A percentile compares a stretch with the other conserved stretches of the same genome.
Evolutionary conservation across 371 early-diverging fungal genomes (phyloP).

Genomic region (Mucor saturninus): DNA sequence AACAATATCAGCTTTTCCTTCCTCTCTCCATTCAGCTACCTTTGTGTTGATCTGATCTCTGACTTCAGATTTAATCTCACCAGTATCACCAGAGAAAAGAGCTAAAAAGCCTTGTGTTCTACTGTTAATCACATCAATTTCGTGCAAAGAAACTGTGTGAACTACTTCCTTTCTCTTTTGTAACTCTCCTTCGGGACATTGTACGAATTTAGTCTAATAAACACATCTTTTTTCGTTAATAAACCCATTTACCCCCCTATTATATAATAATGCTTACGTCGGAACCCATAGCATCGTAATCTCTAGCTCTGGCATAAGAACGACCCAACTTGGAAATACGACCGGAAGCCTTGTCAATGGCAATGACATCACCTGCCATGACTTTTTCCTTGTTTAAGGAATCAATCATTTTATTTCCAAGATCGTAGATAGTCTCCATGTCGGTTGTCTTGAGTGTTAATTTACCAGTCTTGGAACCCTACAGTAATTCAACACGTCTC

Average conservation of each 20-base stretch:
- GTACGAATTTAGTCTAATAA: conserved; percentile 89
- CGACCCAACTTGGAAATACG: conserved; percentile 97
- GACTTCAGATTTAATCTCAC: conserved; percentile 97
- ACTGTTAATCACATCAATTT: conserved; percentile 99
- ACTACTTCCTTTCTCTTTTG: conserved; percentile 96
- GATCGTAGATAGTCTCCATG: conserved; percentile 99
- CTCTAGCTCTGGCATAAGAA: conserved; percentile 92
- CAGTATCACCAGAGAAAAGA: conserved; percentile 96
- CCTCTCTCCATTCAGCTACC: conserved; percentile 98
- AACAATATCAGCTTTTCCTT: conserved; percentile 98
- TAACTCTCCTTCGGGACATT: conserved; percentile 99
- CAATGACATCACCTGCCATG: conserved; percentile 96
- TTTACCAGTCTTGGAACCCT: conserved; percentile 93
- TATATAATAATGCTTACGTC: conserved; percentile 62
- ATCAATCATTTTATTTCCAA: conserved; percentile 98
- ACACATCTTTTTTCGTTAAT: background rate
- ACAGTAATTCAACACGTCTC: background rate
- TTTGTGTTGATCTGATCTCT: conserved; percentile 98
- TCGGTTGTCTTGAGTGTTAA: conserved; percentile 99
- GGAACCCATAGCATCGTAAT: conserved; percentile 96
- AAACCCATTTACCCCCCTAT: background rate
- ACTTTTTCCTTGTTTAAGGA: conserved; percentile 97
- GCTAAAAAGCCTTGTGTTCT: conserved; percentile 97
- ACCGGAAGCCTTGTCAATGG: conserved; percentile 99
- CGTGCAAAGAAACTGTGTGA: conserved; percentile 97